Evolutionary conservation across 768 basidiomycete genomes (phyloP), one percentile per base, ranked within the genome.

Genomic region (Phallus indusiatus): DNA sequence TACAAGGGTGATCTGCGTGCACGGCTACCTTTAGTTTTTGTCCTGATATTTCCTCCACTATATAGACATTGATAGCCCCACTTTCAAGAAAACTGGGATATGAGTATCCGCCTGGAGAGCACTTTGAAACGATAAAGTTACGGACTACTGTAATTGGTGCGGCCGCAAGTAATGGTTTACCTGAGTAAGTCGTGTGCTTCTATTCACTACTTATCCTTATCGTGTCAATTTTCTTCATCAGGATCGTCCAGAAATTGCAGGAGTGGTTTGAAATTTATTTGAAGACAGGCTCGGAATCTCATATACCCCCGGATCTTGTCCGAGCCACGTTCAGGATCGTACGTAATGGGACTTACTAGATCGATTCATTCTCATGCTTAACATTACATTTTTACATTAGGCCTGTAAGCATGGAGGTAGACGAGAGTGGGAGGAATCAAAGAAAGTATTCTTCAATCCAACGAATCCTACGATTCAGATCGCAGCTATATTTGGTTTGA

Each of bases 271-370:
- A 75, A 36, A 73, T 80, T 28, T 91, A 84, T 68, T 69, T 86
- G 65, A 77, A 81, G 60, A 88, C 83, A 14, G 81, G 82, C 8
- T 88, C 95, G 67, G 82, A 86, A 64, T 85, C 85, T 0, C 75
- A 71, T 55, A 90, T 98, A 63, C 90, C 91, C 7, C 79, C 83
- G 24, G 94, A 97, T 72, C 72, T 98, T 50, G 79, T 86, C 64
- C 66, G 74, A 28, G 71, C 77, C 47, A 81, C 81, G 47, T 85
- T 77, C 69, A 64, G 68, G 28, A 75, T 72, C 54, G 86, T 87
- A 63, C 16, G 80, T 67, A 8, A n/a, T n/a, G n/a, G n/a, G 14
- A 47, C 33, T n/a, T 22, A 54, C 33, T 54, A 24, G 5, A 65
- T 12, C 48, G n/a, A 35, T 24, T 21, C 18, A 51, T 47, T 55